These are phyloP conservation scores for Tolypocladium amazonense DNA, from an alignment of 2,329 filamentous ascomycete genomes.

Conservation along the genomic window DNA sequence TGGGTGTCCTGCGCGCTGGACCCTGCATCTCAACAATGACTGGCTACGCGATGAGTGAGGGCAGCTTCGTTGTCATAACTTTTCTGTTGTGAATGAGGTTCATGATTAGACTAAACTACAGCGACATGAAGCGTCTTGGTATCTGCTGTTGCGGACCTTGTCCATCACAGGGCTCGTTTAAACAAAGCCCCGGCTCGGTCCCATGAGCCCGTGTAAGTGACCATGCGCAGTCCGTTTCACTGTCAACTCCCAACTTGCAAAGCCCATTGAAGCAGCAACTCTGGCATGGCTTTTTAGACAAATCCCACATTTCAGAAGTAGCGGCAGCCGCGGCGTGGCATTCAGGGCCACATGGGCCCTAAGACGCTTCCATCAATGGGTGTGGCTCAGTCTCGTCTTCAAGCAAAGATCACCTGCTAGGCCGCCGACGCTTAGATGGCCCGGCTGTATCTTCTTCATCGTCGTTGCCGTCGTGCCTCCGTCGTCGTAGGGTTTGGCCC, in stretches of 20 bases:
- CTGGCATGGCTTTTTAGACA: not conserved
- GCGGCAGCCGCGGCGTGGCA: not conserved
- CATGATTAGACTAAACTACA: not conserved
- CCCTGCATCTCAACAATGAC: not conserved
- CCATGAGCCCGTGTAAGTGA: not conserved
- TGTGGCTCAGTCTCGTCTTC: not conserved
- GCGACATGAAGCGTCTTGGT: not conserved
- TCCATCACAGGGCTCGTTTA: not conserved
- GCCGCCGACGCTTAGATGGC: not conserved
- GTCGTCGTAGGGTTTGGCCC: conserved; percentile 7
- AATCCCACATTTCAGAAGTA: not conserved
- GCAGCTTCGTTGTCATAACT: not conserved
- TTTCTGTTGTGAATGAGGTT: not conserved
- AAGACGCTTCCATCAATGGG: not conserved
- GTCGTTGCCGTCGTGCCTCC: conserved; percentile 9
- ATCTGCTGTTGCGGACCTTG: not conserved
- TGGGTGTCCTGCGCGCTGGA: not conserved
- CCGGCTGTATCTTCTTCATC: conserved; percentile 5
- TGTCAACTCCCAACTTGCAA: not conserved
- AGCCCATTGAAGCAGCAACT: not conserved
- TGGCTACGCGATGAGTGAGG: not conserved
- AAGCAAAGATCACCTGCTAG: not conserved
- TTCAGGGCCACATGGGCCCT: not conserved
- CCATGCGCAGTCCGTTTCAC: not conserved
- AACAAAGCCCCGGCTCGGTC: not conserved